Conservation (phyloP, 306 rosid genomes). For the Purshia tridentata region DNA sequence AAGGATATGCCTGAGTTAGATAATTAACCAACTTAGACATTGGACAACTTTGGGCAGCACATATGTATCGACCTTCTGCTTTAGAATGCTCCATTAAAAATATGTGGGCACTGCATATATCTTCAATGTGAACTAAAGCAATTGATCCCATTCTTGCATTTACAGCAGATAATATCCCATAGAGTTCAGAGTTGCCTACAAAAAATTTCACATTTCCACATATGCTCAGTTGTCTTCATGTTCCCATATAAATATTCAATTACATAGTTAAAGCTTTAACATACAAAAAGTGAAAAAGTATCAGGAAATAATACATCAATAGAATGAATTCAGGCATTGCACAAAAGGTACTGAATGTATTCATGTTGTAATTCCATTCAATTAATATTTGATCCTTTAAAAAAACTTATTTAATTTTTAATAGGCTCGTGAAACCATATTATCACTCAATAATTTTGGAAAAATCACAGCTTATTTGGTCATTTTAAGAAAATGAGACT, state of each 20-base stretch:
- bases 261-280: too few relatives aligned
- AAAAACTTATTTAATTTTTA: too few relatives aligned
- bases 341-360: too few relatives aligned
- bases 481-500: neutral
- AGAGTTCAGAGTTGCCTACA: slow-evolving; percentile 51
- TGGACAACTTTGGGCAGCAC: slow-evolving; percentile 49
- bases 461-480: neutral
- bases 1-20: slow-evolving; percentile 46
- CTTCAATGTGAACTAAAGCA: slow-evolving; percentile 68
- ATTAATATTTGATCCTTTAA: too few relatives aligned
- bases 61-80: slow-evolving; percentile 65
- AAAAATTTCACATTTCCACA: slow-evolving; percentile 9
- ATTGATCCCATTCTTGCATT: slow-evolving; percentile 81
- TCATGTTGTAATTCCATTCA: too few relatives aligned
- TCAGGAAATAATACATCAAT: too few relatives aligned
- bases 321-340: too few relatives aligned
- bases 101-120: slow-evolving; percentile 76
- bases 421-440: too few relatives aligned
- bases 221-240: neutral
- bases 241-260: neutral
- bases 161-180: slow-evolving; percentile 56
- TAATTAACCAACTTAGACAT: slow-evolving; percentile 42
- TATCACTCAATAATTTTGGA: neutral
- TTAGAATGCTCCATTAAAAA: slow-evolving; percentile 66
- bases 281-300: too few relatives aligned